These are phyloP conservation scores for Teratosphaeria zuluensis DNA, from an alignment of 2,329 filamentous ascomycete genomes.

Conservation along the genomic window DNA sequence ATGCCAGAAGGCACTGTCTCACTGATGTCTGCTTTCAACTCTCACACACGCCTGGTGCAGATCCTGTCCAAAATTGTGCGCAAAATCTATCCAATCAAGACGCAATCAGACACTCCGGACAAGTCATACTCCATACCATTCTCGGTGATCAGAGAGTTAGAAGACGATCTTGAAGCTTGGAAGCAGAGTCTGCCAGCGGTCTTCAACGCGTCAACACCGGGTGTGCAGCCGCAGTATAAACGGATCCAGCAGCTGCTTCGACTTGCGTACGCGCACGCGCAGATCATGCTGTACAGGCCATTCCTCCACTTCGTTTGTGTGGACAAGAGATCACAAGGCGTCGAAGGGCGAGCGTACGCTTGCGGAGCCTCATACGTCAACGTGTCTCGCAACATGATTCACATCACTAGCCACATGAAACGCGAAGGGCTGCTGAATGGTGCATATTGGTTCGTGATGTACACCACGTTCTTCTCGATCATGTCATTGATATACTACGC, in stretches of 20 bases:
- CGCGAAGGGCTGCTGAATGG: slow-evolving; percentile 66
- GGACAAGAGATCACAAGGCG: slow-evolving; percentile 35
- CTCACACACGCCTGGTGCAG: slow-evolving; percentile 48
- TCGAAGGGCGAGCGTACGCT: slow-evolving; percentile 71
- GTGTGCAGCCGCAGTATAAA: slow-evolving; percentile 61
- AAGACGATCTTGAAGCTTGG: slow-evolving; percentile 54
- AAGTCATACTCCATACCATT: slow-evolving; percentile 54
- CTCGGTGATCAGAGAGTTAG: slow-evolving; percentile 54
- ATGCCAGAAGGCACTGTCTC: slow-evolving; percentile 48
- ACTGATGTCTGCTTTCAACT: slow-evolving; percentile 51
- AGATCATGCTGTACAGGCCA: slow-evolving; percentile 72
- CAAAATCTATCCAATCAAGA: slow-evolving; percentile 55
- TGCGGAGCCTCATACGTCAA: slow-evolving; percentile 60
- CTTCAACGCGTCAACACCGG: slow-evolving; percentile 57
- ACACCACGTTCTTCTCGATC: slow-evolving; percentile 73
- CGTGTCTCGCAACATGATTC: slow-evolving; percentile 63
- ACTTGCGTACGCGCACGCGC: slow-evolving; percentile 73
- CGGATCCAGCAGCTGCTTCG: slow-evolving; percentile 64
- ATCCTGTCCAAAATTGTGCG: slow-evolving; percentile 53
- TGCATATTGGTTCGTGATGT: slow-evolving; percentile 80
- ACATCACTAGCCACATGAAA: slow-evolving; percentile 70
- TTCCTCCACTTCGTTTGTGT: slow-evolving; percentile 76
- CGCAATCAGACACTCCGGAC: slow-evolving; percentile 34
- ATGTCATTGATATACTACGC: slow-evolving; percentile 72
- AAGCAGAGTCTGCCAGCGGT: slow-evolving; percentile 60